Percentiles rank a stretch among this genome's conserved stretches.
Evolutionary conservation across 2,329 filamentous ascomycete genomes (phyloP).

Genomic region (Fusarium pininemorale): DNA sequence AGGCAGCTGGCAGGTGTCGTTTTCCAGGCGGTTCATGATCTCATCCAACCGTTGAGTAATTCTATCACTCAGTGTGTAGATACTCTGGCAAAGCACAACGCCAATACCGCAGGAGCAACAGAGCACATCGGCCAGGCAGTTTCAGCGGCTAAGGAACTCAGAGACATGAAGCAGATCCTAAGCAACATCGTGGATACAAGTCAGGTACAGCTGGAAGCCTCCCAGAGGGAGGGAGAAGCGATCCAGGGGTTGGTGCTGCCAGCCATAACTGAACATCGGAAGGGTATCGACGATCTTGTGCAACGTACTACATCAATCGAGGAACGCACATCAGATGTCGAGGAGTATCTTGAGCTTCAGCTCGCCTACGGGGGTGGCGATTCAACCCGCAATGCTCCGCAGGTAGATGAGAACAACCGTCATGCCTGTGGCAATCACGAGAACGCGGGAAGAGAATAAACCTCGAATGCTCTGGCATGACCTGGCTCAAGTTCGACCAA

Average conservation of each 20-base stretch:
- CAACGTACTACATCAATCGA: not conserved
- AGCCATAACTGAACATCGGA: not conserved
- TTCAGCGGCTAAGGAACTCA: not conserved
- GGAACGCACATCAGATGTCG: not conserved
- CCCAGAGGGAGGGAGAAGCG: not conserved
- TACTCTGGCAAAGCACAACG: not conserved
- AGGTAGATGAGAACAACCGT: not conserved
- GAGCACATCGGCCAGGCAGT: not conserved
- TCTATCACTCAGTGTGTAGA: not conserved
- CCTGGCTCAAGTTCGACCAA: not conserved
- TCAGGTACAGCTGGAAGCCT: not conserved
- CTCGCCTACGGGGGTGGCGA: not conserved
- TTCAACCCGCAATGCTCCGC: not conserved
- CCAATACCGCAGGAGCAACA: not conserved
- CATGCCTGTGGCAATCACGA: not conserved
- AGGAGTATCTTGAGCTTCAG: not conserved
- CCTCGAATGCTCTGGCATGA: fast-evolving
- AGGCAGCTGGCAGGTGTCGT: not conserved
- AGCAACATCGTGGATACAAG: not conserved
- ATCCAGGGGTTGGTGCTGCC: not conserved
- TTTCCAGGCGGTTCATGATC: not conserved
- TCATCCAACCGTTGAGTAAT: not conserved
- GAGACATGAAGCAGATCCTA: not conserved
- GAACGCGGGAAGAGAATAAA: fast-evolving
- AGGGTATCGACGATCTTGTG: not conserved